Conservation (phyloP, 768 basidiomycete species). For the Russula sp. region DNA sequence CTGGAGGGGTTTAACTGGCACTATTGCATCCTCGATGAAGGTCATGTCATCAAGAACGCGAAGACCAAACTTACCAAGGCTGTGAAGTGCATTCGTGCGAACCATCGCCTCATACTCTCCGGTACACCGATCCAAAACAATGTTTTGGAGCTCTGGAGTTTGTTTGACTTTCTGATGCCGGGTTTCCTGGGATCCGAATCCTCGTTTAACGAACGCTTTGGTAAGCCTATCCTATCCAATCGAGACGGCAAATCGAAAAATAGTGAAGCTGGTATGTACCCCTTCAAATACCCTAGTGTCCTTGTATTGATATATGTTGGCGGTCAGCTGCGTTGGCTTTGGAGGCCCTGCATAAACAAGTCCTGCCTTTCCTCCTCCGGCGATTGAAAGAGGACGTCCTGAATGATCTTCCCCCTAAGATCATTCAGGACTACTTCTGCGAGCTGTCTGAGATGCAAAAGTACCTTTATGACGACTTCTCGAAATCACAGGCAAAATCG, state of each 20-base stretch:
- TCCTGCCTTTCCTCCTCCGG: constrained; percentile 93
- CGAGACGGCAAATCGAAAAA: constrained; percentile 94
- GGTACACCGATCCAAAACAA: constrained; percentile 99
- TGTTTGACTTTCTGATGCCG: constrained; percentile 99
- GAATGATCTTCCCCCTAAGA: constrained; percentile 93
- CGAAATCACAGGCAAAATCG: constrained; percentile 61
- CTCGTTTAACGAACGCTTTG: constrained; percentile 91
- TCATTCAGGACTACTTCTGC: constrained; percentile 99
- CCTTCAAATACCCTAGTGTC: neutral
- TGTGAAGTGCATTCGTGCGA: constrained; percentile 82
- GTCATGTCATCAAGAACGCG: constrained; percentile 97
- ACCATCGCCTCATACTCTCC: constrained; percentile 90
- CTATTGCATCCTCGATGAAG: constrained; percentile 96
- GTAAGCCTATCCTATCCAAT: constrained; percentile 91
- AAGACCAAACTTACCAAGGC: constrained; percentile 98
- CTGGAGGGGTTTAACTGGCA: constrained; percentile 77
- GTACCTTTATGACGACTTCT: constrained; percentile 89
- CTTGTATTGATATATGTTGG: neutral
- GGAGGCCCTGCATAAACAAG: constrained; percentile 97
- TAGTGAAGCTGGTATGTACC: constrained; percentile 80
- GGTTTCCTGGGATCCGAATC: constrained; percentile 96
- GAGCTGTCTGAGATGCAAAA: constrained; percentile 94
- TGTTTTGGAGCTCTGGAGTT: constrained; percentile 94
- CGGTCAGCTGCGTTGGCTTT: constrained; percentile 79
- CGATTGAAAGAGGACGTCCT: constrained; percentile 97